Evolutionary conservation across 495 filamentous ascomycete species (phyloP), one percentile per base, ranked within the genome.

Genomic region (Penicillium angulare): DNA sequence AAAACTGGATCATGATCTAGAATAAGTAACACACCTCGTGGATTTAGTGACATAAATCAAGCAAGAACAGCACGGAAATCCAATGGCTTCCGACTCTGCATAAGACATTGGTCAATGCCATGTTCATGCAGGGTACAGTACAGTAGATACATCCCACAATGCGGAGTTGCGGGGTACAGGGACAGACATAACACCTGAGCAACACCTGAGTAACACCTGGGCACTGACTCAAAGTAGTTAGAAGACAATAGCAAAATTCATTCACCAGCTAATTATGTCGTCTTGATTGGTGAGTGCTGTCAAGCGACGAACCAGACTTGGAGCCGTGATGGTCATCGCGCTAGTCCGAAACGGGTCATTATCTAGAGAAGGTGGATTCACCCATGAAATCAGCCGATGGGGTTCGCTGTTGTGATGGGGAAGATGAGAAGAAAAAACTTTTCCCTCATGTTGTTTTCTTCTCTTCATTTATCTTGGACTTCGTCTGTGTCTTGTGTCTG

Each of bases 331-430:
- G 26, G 18, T 29, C 21, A 32, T 51, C 16, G 31, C 52, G 53
- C 62, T 65, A 65, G 49, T 57, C 60, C 62, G 24, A 52, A 63
- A 58, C 29, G 5, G 43, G 62, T 53, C 10, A 63, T 42, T 63
- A 27, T 53, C 53, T 53, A 46, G 62, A 65, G 62, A 65, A 47
- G n/a, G 27, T 29, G 33, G 35, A 18, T 33, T 9, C 22, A 46
- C 23, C 27, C 17, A 21, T 5, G 31, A 23, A 46, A 33, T 20
- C 6, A 46, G 18, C 18, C 10, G 15, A 13, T 22, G 21, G 10
- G 18, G 23, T 36, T 36, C 22, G 8, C 8, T 33, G 24, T 43
- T 22, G 15, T 49, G 21, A 39, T 31, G 33, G 46, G 38, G 36
- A 35, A 33, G 43, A 38, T n/a, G 13, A 22, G 29, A 22, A n/a